Conservation (phyloP, 164 flowering plant species). For the Akebia trifoliata region DNA sequence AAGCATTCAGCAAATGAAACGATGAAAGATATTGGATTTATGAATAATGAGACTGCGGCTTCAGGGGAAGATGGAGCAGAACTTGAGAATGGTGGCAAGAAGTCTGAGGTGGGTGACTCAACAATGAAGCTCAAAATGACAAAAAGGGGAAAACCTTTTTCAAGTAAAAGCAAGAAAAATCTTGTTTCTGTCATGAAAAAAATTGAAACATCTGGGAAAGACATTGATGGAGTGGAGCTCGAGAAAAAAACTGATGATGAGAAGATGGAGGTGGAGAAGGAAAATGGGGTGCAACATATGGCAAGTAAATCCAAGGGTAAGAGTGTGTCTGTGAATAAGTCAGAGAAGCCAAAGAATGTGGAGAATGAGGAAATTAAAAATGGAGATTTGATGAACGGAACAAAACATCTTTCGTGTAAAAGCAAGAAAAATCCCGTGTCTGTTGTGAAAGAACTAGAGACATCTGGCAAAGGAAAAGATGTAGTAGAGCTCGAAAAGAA, state of each 20-base stretch:
- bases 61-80: conserved; percentile 31
- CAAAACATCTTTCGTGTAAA: conserved; percentile 23
- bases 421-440: conserved; percentile 19
- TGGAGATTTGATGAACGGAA: conserved; percentile 16
- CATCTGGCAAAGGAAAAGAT: conserved; percentile 14
- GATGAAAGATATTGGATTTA: conserved; percentile 4
- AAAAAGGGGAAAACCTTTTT: conserved; percentile 21
- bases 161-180: conserved; percentile 23
- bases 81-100: conserved; percentile 17
- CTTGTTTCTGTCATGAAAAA: conserved; percentile 2
- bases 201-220: conserved; percentile 10
- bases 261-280: conserved; percentile 6
- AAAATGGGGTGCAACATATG: conserved; percentile 4
- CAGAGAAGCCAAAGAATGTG: conserved; percentile 7
- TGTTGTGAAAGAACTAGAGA: neutral
- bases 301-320: conserved; percentile 17
- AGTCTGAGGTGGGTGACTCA: conserved; percentile 13
- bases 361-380: conserved; percentile 40
- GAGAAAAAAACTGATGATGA: conserved; percentile 6
- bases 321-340: conserved; percentile 5
- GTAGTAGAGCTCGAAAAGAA: conserved; percentile 10
- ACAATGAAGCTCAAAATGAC: conserved; percentile 12
- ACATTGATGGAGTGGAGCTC: conserved; percentile 2
- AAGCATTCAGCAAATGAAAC: conserved; percentile 9
- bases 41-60: conserved; percentile 46